These are phyloP conservation scores for Ogataea polymorpha DNA, from an alignment of 805 yeast genomes.

Conservation along the genomic window DNA sequence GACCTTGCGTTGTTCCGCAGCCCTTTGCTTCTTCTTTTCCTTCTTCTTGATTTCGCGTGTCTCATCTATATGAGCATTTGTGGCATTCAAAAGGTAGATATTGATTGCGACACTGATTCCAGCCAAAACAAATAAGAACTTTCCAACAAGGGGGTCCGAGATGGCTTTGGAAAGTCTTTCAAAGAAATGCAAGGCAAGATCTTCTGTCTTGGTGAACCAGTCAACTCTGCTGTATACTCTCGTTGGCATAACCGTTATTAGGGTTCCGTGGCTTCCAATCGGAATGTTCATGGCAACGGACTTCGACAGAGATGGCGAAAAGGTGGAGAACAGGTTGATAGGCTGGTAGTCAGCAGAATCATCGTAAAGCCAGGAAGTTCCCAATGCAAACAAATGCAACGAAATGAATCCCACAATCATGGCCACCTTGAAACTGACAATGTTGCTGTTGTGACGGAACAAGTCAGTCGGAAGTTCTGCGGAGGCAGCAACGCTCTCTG, in stretches of 20 bases:
- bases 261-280: conserved; percentile 40
- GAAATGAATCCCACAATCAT: conserved; percentile 57
- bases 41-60: conserved; percentile 2
- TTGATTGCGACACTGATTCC: conserved; percentile 77
- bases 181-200: conserved; percentile 47
- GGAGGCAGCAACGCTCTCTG: conserved; percentile 59
- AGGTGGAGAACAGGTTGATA: conserved; percentile 21
- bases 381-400: conserved; percentile 64
- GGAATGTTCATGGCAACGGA: conserved; percentile 42
- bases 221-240: conserved; percentile 58
- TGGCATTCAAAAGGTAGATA: conserved; percentile 80
- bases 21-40: conserved; percentile 16
- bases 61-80: conserved; percentile 54
- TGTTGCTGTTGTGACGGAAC: conserved; percentile 38
- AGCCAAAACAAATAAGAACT: conserved; percentile 68
- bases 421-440: conserved; percentile 57
- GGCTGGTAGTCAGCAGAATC: conserved; percentile 34
- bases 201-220: conserved; percentile 58
- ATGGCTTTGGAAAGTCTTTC: conserved; percentile 64
- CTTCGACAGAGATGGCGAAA: conserved; percentile 36
- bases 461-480: conserved; percentile 27
- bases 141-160: conserved; percentile 76
- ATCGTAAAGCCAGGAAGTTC: conserved; percentile 67
- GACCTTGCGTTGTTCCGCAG: conserved; percentile 11
- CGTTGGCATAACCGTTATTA: conserved; percentile 58